Evolutionary conservation across 2,329 filamentous ascomycete species (phyloP).

Genomic region (Aspergillus sp.): DNA sequence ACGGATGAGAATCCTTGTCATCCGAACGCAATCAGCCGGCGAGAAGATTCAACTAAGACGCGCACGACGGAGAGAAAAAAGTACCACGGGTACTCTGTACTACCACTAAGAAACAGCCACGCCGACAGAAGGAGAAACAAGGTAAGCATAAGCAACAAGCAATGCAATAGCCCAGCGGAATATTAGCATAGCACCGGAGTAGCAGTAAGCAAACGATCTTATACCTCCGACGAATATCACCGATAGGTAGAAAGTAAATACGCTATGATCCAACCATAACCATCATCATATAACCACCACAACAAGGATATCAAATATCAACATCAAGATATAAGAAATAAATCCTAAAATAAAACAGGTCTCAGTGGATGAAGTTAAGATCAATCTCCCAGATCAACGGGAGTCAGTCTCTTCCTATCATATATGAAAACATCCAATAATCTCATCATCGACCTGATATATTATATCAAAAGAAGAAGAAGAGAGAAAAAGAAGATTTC

Average conservation of each 20-base stretch:
- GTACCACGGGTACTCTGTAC: neutral
- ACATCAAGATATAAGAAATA: slow-evolving; percentile 10
- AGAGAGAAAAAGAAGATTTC: slow-evolving; percentile 9
- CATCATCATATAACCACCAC: neutral
- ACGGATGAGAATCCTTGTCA: neutral
- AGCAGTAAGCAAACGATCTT: neutral
- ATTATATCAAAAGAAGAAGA: slow-evolving; percentile 19
- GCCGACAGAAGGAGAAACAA: neutral
- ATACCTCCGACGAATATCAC: neutral
- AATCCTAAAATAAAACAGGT: slow-evolving; percentile 24
- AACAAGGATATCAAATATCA: slow-evolving; percentile 7
- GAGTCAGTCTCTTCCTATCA: slow-evolving; percentile 55
- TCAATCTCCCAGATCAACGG: slow-evolving; percentile 37
- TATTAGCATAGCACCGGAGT: neutral
- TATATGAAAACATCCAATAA: slow-evolving; percentile 38
- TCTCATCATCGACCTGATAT: slow-evolving; percentile 47
- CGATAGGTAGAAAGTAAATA: neutral
- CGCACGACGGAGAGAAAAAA: neutral
- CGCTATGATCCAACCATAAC: neutral
- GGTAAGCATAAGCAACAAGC: neutral
- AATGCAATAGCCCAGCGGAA: neutral
- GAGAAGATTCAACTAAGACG: neutral
- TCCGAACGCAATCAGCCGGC: neutral
- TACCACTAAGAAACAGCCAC: neutral
- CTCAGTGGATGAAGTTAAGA: slow-evolving; percentile 47